phyloP scores from a whole-genome alignment of 495 filamentous ascomycete species.

The Lophiotrema nucula region DNA sequence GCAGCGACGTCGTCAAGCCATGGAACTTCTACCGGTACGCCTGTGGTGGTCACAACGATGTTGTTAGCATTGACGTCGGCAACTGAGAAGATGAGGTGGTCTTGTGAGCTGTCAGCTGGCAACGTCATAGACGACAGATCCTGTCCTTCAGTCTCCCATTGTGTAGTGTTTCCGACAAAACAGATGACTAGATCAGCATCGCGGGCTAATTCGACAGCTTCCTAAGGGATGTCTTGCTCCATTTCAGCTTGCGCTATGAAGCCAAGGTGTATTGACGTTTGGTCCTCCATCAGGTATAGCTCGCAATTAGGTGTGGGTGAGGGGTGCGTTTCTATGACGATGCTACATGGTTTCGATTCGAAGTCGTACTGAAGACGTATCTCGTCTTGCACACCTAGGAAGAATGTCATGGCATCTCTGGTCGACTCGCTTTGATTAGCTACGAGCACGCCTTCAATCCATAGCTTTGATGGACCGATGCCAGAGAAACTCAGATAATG shows the following conservation, averaged over 20 bases:
- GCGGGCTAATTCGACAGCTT: slow-evolving; percentile 59
- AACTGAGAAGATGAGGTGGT: slow-evolving; percentile 65
- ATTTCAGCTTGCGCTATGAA: slow-evolving; percentile 56
- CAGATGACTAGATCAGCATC: slow-evolving; percentile 70
- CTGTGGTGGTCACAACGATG: slow-evolving; percentile 75
- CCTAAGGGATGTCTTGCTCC: slow-evolving; percentile 35
- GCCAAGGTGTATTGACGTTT: slow-evolving; percentile 51
- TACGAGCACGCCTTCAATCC: slow-evolving; percentile 64
- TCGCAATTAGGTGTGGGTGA: slow-evolving; percentile 44
- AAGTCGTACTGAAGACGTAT: slow-evolving; percentile 10
- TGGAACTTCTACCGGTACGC: slow-evolving; percentile 79
- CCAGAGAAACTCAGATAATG: slow-evolving; percentile 77
- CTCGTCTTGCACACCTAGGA: slow-evolving; percentile 66
- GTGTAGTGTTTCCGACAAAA: slow-evolving; percentile 52
- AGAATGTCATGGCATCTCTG: slow-evolving; percentile 58
- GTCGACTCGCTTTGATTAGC: slow-evolving; percentile 59
- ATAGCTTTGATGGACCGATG: slow-evolving; percentile 69
- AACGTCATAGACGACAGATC: slow-evolving; percentile 77
- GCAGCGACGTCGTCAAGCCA: slow-evolving; percentile 68
- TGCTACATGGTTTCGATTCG: not conserved
- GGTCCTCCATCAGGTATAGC: slow-evolving; percentile 50
- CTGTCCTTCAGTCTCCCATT: slow-evolving; percentile 85
- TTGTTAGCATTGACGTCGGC: slow-evolving; percentile 68
- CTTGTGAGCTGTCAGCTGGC: slow-evolving; percentile 51
- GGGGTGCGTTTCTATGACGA: slow-evolving; percentile 4